Percentiles rank a stretch among this genome's conserved stretches.
Evolutionary conservation across 495 filamentous ascomycete genomes (phyloP).

Genomic region (Penicillium ochrochloron): DNA sequence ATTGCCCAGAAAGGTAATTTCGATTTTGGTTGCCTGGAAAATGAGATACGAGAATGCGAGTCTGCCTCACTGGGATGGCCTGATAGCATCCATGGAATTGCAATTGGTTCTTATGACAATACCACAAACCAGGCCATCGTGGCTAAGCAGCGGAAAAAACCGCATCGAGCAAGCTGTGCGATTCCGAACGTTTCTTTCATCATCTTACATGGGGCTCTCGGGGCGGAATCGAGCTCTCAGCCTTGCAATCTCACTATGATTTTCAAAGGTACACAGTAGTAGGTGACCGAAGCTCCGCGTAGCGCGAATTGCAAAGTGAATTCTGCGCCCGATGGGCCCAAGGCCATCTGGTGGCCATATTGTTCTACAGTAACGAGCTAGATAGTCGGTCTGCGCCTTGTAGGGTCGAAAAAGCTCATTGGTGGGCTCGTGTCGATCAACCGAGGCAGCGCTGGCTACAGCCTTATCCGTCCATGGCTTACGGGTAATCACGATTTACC

Average conservation of each 20-base stretch:
- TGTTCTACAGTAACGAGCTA: neutral
- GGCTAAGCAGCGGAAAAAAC: constrained; percentile 10
- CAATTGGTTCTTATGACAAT: constrained; percentile 4
- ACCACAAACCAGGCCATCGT: neutral
- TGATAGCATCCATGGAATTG: neutral
- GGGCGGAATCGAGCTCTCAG: neutral
- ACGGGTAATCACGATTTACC: neutral
- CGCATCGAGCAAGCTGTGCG: constrained; percentile 12
- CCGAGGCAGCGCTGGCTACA: constrained; percentile 5
- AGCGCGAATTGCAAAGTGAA: neutral
- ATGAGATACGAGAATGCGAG: constrained; percentile 6
- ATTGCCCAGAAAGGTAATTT: neutral
- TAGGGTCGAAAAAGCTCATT: neutral
- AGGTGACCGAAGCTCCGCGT: neutral
- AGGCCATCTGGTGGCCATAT: neutral
- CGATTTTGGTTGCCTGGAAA: constrained; percentile 7
- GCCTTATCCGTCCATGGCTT: neutral
- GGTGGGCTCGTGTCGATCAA: constrained; percentile 5
- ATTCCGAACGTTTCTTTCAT: neutral
- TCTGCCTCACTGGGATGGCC: neutral
- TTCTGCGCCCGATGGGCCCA: neutral
- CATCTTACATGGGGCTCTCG: neutral
- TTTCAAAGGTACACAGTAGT: neutral
- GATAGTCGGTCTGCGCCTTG: neutral
- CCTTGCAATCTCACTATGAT: neutral